Evolutionary conservation across 139 green algal genomes (phyloP).

Genomic region (Nannochloris sp.): DNA sequence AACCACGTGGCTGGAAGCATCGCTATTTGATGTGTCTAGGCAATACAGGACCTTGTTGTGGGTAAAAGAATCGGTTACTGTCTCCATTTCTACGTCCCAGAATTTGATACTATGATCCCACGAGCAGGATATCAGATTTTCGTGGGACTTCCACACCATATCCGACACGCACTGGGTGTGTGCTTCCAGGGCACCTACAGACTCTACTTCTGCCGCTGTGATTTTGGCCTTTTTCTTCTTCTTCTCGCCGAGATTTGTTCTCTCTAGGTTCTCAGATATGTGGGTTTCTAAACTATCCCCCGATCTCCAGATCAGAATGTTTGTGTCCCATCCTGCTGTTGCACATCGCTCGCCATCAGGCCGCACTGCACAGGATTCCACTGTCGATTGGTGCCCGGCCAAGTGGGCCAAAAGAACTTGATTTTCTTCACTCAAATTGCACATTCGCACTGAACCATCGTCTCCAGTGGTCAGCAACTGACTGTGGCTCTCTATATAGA

Average conservation of each 20-base stretch:
- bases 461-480: conserved; percentile 46
- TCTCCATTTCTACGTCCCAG: conserved; percentile 53
- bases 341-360: conserved; percentile 32
- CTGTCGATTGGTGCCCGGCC: conserved; percentile 47
- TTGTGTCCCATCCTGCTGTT: conserved; percentile 60
- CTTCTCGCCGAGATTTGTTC: conserved; percentile 3
- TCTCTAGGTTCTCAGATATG: conserved; percentile 6
- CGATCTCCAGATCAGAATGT: conserved; percentile 50
- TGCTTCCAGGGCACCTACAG: conserved; percentile 30
- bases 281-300: conserved; percentile 2
- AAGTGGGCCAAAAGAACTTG: conserved; percentile 9
- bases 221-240: conserved; percentile 36
- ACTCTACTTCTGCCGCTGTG: conserved; percentile 19
- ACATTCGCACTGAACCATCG: conserved; percentile 25
- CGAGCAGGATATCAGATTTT: conserved; percentile 46
- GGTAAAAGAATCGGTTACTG: conserved; percentile 48
- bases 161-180: conserved; percentile 65
- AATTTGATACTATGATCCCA: conserved; percentile 73
- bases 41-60: conserved; percentile 60
- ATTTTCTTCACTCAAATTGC: neutral
- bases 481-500: conserved; percentile 6
- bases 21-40: conserved; percentile 29
- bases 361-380: conserved; percentile 39
- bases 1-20: conserved; percentile 27
- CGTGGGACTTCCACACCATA: conserved; percentile 41